Conservation (phyloP, 257 asterid species). For the Lycium ferocissimum region DNA sequence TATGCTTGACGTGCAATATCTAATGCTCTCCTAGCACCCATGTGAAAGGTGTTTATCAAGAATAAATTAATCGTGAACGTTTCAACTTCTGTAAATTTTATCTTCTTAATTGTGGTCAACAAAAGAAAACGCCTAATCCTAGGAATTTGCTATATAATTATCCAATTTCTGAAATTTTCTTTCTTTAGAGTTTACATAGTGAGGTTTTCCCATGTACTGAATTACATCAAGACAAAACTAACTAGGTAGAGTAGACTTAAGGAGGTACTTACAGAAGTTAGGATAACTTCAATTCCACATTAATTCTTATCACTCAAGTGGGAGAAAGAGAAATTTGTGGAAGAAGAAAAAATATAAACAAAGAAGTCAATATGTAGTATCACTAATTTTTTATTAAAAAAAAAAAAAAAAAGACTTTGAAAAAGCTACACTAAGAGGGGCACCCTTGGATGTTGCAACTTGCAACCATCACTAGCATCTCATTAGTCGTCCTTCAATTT, state of each 20-base stretch:
- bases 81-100: neutral
- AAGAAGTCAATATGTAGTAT: neutral
- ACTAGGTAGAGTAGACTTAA: neutral
- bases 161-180: neutral
- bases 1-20: too few species aligned
- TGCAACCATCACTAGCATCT: slow-evolving; percentile 3
- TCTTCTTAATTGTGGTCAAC: neutral
- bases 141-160: neutral
- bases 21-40: neutral
- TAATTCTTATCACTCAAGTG: neutral
- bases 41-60: neutral
- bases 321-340: neutral
- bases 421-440: neutral
- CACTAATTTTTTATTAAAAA: neutral
- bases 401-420: neutral
- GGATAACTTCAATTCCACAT: neutral
- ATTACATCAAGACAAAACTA: neutral
- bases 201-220: too few species aligned
- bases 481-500: neutral
- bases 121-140: neutral
- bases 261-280: neutral
- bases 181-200: too few species aligned
- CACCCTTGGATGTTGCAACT: neutral
- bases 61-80: neutral
- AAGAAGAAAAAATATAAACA: neutral